Conservation (phyloP, 2,329 filamentous ascomycete genomes). For the Cadophora malorum region DNA sequence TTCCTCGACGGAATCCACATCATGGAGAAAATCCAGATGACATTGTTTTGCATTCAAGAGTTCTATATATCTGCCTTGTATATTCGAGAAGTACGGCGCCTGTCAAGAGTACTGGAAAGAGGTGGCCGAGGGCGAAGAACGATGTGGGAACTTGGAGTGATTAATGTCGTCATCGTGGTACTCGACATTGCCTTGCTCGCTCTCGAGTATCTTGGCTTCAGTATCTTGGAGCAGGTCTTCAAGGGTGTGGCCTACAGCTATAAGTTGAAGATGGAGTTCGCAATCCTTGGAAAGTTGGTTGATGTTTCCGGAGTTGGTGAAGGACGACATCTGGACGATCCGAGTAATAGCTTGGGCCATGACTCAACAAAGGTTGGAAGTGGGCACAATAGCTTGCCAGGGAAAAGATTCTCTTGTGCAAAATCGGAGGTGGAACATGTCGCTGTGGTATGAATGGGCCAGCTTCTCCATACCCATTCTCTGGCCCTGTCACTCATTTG, state of each 20-base stretch:
- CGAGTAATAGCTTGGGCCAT: background rate
- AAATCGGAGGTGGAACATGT: background rate
- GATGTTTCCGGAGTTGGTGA: background rate
- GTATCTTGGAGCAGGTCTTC: conserved; percentile 47
- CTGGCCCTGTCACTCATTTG: background rate
- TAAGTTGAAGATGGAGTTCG: conserved; percentile 56
- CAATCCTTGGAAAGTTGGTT: conserved; percentile 46
- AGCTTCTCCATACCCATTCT: background rate
- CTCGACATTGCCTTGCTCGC: conserved; percentile 52
- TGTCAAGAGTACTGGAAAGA: conserved; percentile 26
- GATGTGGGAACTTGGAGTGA: conserved; percentile 51
- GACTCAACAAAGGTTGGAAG: background rate
- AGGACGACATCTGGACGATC: background rate
- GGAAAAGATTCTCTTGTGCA: background rate
- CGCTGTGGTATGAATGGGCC: background rate
- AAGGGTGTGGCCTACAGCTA: conserved; percentile 50
- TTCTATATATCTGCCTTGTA: conserved; percentile 54
- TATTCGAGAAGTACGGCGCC: conserved; percentile 50
- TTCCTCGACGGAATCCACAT: background rate
- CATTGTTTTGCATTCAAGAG: conserved; percentile 55
- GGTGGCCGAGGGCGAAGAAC: conserved; percentile 37
- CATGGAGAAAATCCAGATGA: conserved; percentile 54
- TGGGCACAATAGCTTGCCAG: background rate
- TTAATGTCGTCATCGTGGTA: conserved; percentile 52
- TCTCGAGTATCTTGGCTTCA: conserved; percentile 47